phyloP scores from a whole-genome alignment of 345 rosid species.

The Camelina sativa region DNA sequence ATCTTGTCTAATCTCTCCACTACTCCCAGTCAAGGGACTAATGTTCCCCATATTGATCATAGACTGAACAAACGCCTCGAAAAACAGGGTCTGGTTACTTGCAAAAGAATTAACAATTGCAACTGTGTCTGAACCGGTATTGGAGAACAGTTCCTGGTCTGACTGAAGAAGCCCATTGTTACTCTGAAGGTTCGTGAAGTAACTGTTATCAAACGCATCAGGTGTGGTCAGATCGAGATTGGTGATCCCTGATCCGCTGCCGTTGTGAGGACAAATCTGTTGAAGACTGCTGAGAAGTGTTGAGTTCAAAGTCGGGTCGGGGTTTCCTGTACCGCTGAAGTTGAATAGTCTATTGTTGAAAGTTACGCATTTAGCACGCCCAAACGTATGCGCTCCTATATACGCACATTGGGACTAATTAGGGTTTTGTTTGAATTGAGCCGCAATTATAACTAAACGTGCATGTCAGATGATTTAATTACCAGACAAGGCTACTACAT shows the following conservation, averaged over 20 bases:
- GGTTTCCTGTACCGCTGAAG: conserved; percentile 48
- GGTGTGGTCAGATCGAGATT: conserved; percentile 61
- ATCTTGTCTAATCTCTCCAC: conserved; percentile 62
- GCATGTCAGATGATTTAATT: conserved; percentile 2
- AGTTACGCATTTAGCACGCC: conserved; percentile 51
- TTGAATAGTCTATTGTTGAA: conserved; percentile 54
- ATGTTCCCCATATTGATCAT: conserved; percentile 75
- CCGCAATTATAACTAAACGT: conserved; percentile 3
- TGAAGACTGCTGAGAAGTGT: conserved; percentile 48
- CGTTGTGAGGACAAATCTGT: conserved; percentile 59
- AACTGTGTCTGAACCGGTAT: conserved; percentile 51
- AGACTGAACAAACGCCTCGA: conserved; percentile 56
- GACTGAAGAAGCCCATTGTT: conserved; percentile 59
- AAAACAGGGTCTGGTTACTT: conserved; percentile 56
- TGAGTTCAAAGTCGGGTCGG: conserved; percentile 60
- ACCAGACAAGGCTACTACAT: conserved; percentile 44
- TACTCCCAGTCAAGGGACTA: conserved; percentile 53
- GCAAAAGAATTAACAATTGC: conserved; percentile 50
- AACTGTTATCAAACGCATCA: conserved; percentile 54
- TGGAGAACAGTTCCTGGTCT: conserved; percentile 65
- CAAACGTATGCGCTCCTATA: conserved; percentile 74
- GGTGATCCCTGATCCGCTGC: conserved; percentile 40
- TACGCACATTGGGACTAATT: background rate
- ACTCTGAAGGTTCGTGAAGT: conserved; percentile 55
- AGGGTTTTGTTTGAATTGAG: conserved; percentile 18